Percentiles rank a stretch among this genome's conserved stretches.
phyloP scores from a whole-genome alignment of 1,284 basidiomycete species.

The Amylostereum areolatum region DNA sequence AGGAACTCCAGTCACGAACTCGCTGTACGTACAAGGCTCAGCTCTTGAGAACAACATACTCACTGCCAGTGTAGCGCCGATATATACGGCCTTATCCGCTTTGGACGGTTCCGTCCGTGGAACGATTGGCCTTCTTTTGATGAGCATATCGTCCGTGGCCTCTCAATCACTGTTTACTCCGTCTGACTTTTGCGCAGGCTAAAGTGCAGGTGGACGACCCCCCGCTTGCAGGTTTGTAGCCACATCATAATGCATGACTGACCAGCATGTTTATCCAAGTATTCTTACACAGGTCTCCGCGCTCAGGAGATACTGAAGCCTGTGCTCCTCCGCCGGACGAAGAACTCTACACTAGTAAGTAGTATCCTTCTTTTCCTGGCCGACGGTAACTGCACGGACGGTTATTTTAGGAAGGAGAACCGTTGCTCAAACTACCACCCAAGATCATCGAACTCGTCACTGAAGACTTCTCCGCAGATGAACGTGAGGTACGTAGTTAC shows the following conservation, averaged over 20 bases:
- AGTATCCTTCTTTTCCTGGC: neutral
- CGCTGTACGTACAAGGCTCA: constrained; percentile 34
- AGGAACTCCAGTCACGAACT: constrained; percentile 67
- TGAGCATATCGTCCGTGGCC: constrained; percentile 38
- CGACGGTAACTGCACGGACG: no score
- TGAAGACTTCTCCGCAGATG: constrained; percentile 53
- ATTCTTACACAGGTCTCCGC: constrained; percentile 24
- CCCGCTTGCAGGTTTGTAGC: constrained; percentile 42
- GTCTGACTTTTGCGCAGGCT: constrained; percentile 25
- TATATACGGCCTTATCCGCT: constrained; percentile 62
- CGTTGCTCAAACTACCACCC: constrained; percentile 50
- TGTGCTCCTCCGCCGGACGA: constrained; percentile 55
- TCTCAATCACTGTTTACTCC: neutral
- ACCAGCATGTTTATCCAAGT: neutral
- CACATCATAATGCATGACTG: constrained; percentile 15
- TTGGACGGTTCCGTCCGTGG: constrained; percentile 61
- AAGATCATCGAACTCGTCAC: constrained; percentile 56
- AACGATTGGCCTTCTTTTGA: constrained; percentile 65
- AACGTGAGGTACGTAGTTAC: constrained; percentile 43
- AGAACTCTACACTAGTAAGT: constrained; percentile 42
- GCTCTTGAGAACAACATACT: no score
- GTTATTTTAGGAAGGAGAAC: constrained; percentile 42
- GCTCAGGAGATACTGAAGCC: constrained; percentile 59
- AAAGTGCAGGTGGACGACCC: constrained; percentile 49
- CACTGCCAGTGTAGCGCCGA: constrained; percentile 39